These are phyloP conservation scores for Gomphus sp. DNA, from an alignment of 1,284 basidiomycete genomes.

Conservation along the genomic window DNA sequence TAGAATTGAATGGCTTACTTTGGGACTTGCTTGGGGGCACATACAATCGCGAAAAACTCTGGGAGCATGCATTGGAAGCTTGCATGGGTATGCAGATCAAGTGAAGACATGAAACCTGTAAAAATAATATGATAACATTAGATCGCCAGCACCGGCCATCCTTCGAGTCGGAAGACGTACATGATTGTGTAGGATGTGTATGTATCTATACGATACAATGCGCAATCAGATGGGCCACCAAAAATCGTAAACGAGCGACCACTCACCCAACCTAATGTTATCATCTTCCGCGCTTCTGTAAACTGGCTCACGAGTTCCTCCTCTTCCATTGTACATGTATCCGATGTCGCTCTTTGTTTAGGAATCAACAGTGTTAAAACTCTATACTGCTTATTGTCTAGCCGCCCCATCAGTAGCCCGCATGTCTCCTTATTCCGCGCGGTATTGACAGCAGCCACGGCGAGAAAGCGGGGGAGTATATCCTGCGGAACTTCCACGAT, in stretches of 20 bases:
- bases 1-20: slow-evolving; percentile 37
- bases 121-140: neutral
- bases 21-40: slow-evolving; percentile 70
- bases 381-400: slow-evolving; percentile 47
- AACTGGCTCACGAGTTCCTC: slow-evolving; percentile 81
- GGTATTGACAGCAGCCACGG: slow-evolving; percentile 57
- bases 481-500: slow-evolving; percentile 59
- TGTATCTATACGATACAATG: slow-evolving; percentile 53
- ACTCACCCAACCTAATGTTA: slow-evolving; percentile 85
- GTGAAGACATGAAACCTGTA: slow-evolving; percentile 77
- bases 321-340: slow-evolving; percentile 83
- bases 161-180: slow-evolving; percentile 25
- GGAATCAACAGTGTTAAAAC: slow-evolving; percentile 77
- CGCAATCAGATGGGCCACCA: slow-evolving; percentile 1
- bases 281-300: slow-evolving; percentile 66
- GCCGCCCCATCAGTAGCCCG: slow-evolving; percentile 51
- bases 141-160: neutral
- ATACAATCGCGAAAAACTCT: slow-evolving; percentile 87
- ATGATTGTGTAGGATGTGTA: slow-evolving; percentile 85
- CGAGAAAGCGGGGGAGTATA: slow-evolving; percentile 62
- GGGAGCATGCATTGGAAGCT: slow-evolving; percentile 81
- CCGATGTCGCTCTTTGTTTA: slow-evolving; percentile 73
- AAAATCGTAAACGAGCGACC: neutral
- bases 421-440: slow-evolving; percentile 54
- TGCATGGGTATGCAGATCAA: slow-evolving; percentile 84